Base-by-base conservation (phyloP, 352 stramenopile species). In the Blastocystis sp. region DNA sequence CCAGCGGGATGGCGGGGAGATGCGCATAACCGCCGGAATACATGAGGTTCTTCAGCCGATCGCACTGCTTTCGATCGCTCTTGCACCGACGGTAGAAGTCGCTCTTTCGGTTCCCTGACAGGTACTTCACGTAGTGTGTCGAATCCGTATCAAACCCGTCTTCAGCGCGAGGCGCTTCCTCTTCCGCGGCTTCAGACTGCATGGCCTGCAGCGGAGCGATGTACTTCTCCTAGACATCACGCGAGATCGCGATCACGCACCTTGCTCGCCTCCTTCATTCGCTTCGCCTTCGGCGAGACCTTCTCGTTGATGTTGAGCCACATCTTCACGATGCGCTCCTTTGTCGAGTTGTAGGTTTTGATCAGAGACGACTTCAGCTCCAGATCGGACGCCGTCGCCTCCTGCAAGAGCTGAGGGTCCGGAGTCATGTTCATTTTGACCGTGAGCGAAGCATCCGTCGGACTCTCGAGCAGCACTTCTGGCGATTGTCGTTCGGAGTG, bases 261-360 rank as follows among this genome's bases (percentile, higher is more conserved):
- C 51, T 60, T 81, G 37, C 37, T 81, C 35, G 65, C 50, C 41
- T 81, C 71, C 41, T 81, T 81, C 59, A 81, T 59, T 31, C 66
- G 39, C 33, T 66, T 65, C 10, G 16, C 12, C 21, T n/a, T 33
- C 12, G 71, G 71, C 33, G 71, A 66, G 2, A 81, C 71, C 33
- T 63, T 62, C 45, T 81, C 71, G 59, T 81, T 81, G 71, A 81
- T 81, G 50, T 81, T 81, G 4, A 81, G 71, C 71, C 39, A 66
- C 71, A 81, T 81, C 50, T 65, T n/a, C 16, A 81, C 71, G 13
- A 81, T 37, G 12, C 33, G 71, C 33, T 81, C 71, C 24, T 61
- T 59, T 29, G 71, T 81, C 24, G 24, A 66, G 10, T 61, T 3
- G 55, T 63, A 67, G 12, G 50, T 62, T 12, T 74, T 74, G 9